A percentile compares a stretch with the other conserved stretches of the same genome.
Evolutionary conservation across 2,329 filamentous ascomycete species (phyloP).

Genomic region (Metarhizium album): DNA sequence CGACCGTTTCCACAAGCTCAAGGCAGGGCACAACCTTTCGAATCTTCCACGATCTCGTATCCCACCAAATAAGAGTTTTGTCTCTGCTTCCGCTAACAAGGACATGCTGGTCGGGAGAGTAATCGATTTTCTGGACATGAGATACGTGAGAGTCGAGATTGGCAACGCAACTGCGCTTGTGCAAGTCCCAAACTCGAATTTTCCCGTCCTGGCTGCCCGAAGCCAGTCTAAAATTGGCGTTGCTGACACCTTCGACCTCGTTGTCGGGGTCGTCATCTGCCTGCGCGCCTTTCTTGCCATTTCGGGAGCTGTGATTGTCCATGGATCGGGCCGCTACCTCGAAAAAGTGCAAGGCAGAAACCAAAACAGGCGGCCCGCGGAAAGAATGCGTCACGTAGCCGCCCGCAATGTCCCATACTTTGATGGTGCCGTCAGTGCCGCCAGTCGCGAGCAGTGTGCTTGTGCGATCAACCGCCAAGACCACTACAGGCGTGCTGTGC

Average conservation of each 20-base stretch:
- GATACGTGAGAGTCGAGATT: constrained; percentile 88
- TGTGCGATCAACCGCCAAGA: constrained; percentile 73
- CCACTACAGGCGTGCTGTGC: constrained; percentile 80
- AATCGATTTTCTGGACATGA: constrained; percentile 81
- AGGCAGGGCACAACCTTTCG: constrained; percentile 72
- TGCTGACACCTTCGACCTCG: constrained; percentile 28
- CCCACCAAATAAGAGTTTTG: constrained; percentile 91
- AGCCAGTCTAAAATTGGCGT: constrained; percentile 63
- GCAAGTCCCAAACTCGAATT: constrained; percentile 81
- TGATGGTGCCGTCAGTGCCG: constrained; percentile 84
- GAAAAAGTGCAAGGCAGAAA: constrained; percentile 89
- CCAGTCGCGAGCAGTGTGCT: constrained; percentile 87
- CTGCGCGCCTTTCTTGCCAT: constrained; percentile 23
- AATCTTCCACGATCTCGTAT: constrained; percentile 73
- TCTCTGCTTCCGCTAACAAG: constrained; percentile 82
- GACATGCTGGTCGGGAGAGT: constrained; percentile 60
- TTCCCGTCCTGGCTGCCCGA: constrained; percentile 93
- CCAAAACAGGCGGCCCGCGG: constrained; percentile 79
- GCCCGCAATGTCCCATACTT: constrained; percentile 88
- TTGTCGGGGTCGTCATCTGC: constrained; percentile 26
- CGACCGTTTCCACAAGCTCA: constrained; percentile 75
- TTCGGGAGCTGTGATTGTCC: constrained; percentile 14
- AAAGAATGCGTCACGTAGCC: constrained; percentile 94
- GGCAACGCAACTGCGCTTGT: constrained; percentile 67
- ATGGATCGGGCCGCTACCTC: constrained; percentile 47